Evolutionary conservation across 2,329 filamentous ascomycete genomes (phyloP).

Genomic region (Volutella citrinella): DNA sequence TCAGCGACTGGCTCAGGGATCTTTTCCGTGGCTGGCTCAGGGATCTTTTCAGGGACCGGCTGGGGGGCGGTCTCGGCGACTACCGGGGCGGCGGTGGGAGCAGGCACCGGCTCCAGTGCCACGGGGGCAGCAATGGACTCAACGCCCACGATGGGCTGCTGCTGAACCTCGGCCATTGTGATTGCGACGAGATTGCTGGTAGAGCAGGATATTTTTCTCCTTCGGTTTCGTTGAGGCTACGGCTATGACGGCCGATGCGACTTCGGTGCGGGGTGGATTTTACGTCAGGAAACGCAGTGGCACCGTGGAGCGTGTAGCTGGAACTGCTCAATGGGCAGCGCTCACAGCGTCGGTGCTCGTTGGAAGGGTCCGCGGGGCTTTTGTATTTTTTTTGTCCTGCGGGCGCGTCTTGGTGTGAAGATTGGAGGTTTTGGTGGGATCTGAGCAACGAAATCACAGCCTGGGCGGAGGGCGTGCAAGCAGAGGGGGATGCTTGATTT

Average conservation of each 20-base stretch:
- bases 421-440: no score
- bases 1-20: constrained; percentile 11
- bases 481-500: constrained; percentile 2
- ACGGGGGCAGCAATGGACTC: constrained; percentile 11
- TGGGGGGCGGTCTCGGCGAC: constrained; percentile 3
- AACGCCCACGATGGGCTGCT: constrained; percentile 16
- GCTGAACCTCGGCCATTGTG: constrained; percentile 25
- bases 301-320: constrained; percentile 23
- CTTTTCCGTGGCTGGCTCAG: no score
- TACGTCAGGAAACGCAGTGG: no score
- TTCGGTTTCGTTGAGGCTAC: constrained; percentile 15
- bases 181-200: no score
- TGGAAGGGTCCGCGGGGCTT: constrained; percentile 15
- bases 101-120: constrained; percentile 14
- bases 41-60: constrained; percentile 16
- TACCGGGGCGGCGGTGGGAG: background rate
- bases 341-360: constrained; percentile 25
- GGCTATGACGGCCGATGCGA: constrained; percentile 17
- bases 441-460: no score
- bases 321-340: constrained; percentile 23
- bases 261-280: constrained; percentile 25
- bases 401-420: no score
- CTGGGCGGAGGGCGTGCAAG: constrained; percentile 5
- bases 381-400: constrained; percentile 8
- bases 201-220: constrained; percentile 12